Evolutionary conservation across 495 filamentous ascomycete species (phyloP).

Genomic region (Tricharina praecox): DNA sequence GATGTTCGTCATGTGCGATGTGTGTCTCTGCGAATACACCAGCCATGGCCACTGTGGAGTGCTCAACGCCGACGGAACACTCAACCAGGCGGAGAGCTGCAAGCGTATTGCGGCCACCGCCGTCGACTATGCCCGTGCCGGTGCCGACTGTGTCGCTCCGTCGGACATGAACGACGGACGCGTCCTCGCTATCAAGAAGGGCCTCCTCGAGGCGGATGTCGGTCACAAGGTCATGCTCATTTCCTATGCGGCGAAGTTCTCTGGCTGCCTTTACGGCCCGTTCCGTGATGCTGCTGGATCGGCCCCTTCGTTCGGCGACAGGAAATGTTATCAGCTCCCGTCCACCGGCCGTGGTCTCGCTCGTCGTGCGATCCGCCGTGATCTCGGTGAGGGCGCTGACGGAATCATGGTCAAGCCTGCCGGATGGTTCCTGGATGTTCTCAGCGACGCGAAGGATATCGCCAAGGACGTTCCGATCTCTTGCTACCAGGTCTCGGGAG

Average conservation of each 20-base stretch:
- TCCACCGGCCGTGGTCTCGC: constrained; percentile 85
- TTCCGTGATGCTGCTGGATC: constrained; percentile 87
- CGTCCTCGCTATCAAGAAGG: constrained; percentile 88
- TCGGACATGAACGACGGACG: constrained; percentile 98
- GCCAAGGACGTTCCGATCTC: constrained; percentile 78
- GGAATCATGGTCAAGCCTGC: constrained; percentile 99
- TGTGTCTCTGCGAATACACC: constrained; percentile 97
- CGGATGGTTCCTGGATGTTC: constrained; percentile 85
- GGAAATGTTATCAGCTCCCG: constrained; percentile 89
- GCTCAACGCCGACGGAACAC: constrained; percentile 69
- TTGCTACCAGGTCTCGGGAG: constrained; percentile 91
- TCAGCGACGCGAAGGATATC: constrained; percentile 85
- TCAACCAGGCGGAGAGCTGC: constrained; percentile 83
- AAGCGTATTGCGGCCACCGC: constrained; percentile 88
- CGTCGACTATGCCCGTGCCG: constrained; percentile 77
- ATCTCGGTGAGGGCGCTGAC: constrained; percentile 85
- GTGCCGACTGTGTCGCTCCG: constrained; percentile 90
- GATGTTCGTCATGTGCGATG: constrained; percentile 78
- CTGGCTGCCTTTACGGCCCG: constrained; percentile 86
- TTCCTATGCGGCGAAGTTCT: constrained; percentile 96
- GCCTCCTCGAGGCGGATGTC: constrained; percentile 79
- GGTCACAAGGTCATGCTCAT: constrained; percentile 80
- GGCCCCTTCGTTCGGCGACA: constrained; percentile 78
- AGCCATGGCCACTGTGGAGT: constrained; percentile 98
- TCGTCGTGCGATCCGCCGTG: constrained; percentile 72